A percentile compares a stretch with the other conserved stretches of the same genome.
Conservation (phyloP, 345 rosid species). For the Brassica nigra region DNA sequence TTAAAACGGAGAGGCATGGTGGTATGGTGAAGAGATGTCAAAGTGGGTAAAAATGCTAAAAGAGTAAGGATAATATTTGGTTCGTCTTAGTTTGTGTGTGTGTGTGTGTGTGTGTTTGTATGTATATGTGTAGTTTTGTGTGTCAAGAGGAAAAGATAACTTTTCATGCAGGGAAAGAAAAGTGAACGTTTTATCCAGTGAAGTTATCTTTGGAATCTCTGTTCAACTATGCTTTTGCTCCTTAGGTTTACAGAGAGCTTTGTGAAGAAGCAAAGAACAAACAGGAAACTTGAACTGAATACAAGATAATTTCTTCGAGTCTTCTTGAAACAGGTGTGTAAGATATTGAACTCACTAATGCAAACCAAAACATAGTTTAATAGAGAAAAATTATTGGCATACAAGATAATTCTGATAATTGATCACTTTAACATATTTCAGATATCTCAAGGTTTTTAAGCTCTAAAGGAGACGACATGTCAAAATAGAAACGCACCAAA, state of each 20-base stretch:
- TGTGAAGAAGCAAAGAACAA: conserved; percentile 38
- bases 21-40: background rate
- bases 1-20: conserved; percentile 41
- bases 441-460: background rate
- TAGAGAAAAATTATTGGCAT: background rate
- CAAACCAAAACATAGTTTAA: background rate
- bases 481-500: background rate
- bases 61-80: conserved; percentile 3
- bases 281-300: conserved; percentile 1
- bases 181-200: conserved; percentile 5
- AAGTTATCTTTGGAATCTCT: conserved; percentile 36
- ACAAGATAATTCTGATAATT: background rate
- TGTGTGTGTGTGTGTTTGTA: background rate
- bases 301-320: background rate
- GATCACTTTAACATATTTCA: background rate
- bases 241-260: conserved; percentile 27
- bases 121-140: conserved; percentile 28
- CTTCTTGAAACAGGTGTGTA: conserved; percentile 8
- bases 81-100: background rate
- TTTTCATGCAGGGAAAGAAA: conserved; percentile 39
- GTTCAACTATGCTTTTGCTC: background rate
- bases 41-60: background rate
- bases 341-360: background rate
- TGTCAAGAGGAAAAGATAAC: conserved; percentile 30
- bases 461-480: background rate